These are phyloP conservation scores for Hymenoscyphus fructigenus DNA, from an alignment of 2,329 filamentous ascomycete species.

Conservation along the genomic window DNA sequence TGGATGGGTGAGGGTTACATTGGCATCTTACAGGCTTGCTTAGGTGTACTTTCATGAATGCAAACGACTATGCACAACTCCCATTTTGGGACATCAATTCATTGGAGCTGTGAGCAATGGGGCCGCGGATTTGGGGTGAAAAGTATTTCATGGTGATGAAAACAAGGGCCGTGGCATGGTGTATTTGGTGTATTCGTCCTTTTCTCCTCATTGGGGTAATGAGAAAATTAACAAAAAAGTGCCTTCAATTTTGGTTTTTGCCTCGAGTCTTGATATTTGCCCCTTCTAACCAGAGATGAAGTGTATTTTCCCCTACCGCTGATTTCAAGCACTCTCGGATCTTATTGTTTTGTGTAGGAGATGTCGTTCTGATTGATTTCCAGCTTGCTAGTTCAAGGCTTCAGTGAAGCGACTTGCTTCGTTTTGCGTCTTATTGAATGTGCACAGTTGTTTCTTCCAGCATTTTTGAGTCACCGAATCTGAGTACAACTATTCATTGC, in stretches of 20 bases:
- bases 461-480: too few relatives aligned
- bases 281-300: too few relatives aligned
- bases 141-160: background rate
- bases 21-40: constrained; percentile 35
- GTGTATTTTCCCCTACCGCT: too few relatives aligned
- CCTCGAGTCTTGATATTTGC: background rate
- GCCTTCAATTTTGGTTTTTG: background rate
- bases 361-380: too few relatives aligned
- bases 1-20: constrained; percentile 34
- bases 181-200: constrained; percentile 1
- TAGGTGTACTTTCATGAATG: constrained; percentile 40
- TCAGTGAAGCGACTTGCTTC: too few relatives aligned
- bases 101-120: background rate
- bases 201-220: constrained; percentile 2
- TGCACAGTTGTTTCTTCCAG: too few relatives aligned
- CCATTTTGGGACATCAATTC: constrained; percentile 4
- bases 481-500: too few relatives aligned
- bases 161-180: background rate
- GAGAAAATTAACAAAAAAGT: constrained; percentile 4
- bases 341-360: too few relatives aligned
- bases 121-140: background rate
- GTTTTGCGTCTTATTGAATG: too few relatives aligned
- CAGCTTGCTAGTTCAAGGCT: too few relatives aligned
- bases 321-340: too few relatives aligned
- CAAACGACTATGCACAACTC: constrained; percentile 32